Base-by-base conservation (phyloP, 768 basidiomycete genomes). In the Lactifluus hygrophoroides region DNA sequence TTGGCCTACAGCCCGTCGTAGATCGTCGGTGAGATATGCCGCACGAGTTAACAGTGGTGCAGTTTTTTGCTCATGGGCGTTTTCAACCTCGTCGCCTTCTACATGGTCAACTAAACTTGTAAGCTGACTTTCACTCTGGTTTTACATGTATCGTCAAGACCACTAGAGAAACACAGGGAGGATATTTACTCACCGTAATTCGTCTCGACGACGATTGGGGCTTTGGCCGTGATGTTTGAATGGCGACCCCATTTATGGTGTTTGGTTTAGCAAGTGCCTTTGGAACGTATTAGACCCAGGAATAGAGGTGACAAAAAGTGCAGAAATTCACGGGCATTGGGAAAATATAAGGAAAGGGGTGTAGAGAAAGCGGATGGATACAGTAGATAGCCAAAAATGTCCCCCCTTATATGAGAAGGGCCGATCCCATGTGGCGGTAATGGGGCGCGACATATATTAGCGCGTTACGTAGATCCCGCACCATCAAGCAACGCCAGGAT, bases 1-100 rank as follows among this genome's bases (percentile, higher is more conserved):
- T 60, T 87, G 86, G 0, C 74, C 70, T 9, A 69, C 55, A n/a
- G 67, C 68, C 2, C 72, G 68, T 16, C 25, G 32, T 28, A 66
- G 43, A 0, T 59, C 64, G 0, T 62, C 62, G 10, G 40, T 35
- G 19, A 65, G 21, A 56, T 66, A 70, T 13, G 70, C 71, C 4
- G 52, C 65, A 17, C 68, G 61, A n/a, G 68, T 71, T 17, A 71
- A 45, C 10, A 72, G 16, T 0, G 71, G 70, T 0, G 70, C 70
- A 4, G 67, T 71, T 23, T 56, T 56, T 8, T 67, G 35, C 17
- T 70, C 70, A 23, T 71, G 67, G 10, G 52, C 54, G 17, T 58
- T 48, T 2, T 52, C 54, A 17, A 57, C 34, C 8, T 62, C 47
- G 3, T 55, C 47, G 0, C 55, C 19, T n/a, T 30, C 17, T 8